Conservation (phyloP, 2,329 filamentous ascomycete genomes). For the Lasiodiplodia sp. region DNA sequence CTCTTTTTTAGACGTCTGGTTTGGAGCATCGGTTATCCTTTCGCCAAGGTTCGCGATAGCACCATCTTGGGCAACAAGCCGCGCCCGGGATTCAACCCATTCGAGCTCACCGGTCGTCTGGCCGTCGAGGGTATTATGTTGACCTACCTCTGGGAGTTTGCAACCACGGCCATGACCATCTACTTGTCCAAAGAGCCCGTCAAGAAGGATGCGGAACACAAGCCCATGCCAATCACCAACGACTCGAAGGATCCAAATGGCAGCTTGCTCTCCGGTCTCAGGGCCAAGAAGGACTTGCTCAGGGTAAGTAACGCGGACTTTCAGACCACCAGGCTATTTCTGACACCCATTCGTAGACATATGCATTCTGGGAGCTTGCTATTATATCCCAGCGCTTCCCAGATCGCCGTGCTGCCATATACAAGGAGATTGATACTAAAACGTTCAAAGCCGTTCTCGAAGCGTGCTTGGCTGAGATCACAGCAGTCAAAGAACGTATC, state of each 20-base stretch:
- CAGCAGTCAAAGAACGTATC: slow-evolving; percentile 71
- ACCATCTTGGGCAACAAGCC: slow-evolving; percentile 17
- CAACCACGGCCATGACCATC: slow-evolving; percentile 79
- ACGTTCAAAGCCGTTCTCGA: slow-evolving; percentile 81
- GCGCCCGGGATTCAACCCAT: slow-evolving; percentile 18
- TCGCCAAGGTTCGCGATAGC: background rate
- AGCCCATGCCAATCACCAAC: slow-evolving; percentile 73
- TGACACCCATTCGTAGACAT: slow-evolving; percentile 59
- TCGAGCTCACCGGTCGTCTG: slow-evolving; percentile 34
- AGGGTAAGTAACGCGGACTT: slow-evolving; percentile 59
- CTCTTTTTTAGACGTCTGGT: slow-evolving; percentile 39
- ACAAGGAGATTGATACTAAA: slow-evolving; percentile 83
- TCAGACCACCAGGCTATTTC: background rate
- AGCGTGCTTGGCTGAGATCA: slow-evolving; percentile 73
- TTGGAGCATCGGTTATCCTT: slow-evolving; percentile 63
- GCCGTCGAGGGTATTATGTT: slow-evolving; percentile 69
- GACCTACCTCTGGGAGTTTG: slow-evolving; percentile 75
- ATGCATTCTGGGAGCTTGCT: slow-evolving; percentile 90
- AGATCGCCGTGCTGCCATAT: slow-evolving; percentile 80
- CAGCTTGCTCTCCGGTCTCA: slow-evolving; percentile 83
- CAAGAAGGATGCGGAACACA: slow-evolving; percentile 67
- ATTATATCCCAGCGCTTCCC: slow-evolving; percentile 78
- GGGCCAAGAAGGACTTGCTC: slow-evolving; percentile 79
- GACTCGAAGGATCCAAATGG: slow-evolving; percentile 92
- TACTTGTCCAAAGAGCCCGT: slow-evolving; percentile 82